Evolutionary conservation across 164 flowering plant species (phyloP).

Genomic region (Magnolia sinica): DNA sequence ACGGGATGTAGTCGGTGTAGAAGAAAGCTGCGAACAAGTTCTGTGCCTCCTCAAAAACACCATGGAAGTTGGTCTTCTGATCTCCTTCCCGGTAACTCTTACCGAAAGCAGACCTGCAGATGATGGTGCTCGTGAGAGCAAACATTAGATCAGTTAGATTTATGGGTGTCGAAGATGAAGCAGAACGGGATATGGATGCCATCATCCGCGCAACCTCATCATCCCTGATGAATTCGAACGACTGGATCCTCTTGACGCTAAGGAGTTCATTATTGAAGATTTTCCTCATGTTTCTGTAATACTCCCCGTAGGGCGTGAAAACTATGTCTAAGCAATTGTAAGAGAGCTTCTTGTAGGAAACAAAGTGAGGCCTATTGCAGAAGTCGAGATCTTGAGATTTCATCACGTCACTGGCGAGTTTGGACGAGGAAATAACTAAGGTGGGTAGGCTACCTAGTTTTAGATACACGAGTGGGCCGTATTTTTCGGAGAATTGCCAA

Average conservation of each 20-base stretch:
- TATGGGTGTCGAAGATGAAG: neutral
- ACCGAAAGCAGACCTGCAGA: slow-evolving; percentile 21
- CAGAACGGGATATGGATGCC: neutral
- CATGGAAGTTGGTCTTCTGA: slow-evolving; percentile 20
- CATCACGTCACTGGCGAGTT: slow-evolving; percentile 17
- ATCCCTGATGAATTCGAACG: slow-evolving; percentile 9
- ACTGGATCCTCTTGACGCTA: slow-evolving; percentile 14
- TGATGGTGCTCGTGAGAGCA: slow-evolving; percentile 12
- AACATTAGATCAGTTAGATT: slow-evolving; percentile 13
- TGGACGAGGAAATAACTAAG: slow-evolving; percentile 20
- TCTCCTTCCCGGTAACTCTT: slow-evolving; percentile 3
- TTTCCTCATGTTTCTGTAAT: slow-evolving; percentile 31
- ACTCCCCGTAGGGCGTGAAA: slow-evolving; percentile 20
- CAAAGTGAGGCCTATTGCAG: slow-evolving; percentile 10
- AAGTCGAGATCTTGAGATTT: slow-evolving; percentile 16
- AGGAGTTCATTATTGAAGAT: slow-evolving; percentile 14
- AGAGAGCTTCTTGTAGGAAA: slow-evolving; percentile 1
- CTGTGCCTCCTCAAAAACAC: slow-evolving; percentile 24
- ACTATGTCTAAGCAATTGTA: slow-evolving; percentile 12
- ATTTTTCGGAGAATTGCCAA: slow-evolving; percentile 7
- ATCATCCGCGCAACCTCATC: slow-evolving; percentile 18
- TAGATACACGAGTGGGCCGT: slow-evolving; percentile 21
- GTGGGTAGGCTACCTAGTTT: slow-evolving; percentile 18
- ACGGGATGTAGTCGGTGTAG: slow-evolving; percentile 4
- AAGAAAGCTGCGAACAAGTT: slow-evolving; percentile 10